Base-by-base conservation (phyloP, 225 moss, liverwort and hornwort species). In the Physcomitrium patens region DNA sequence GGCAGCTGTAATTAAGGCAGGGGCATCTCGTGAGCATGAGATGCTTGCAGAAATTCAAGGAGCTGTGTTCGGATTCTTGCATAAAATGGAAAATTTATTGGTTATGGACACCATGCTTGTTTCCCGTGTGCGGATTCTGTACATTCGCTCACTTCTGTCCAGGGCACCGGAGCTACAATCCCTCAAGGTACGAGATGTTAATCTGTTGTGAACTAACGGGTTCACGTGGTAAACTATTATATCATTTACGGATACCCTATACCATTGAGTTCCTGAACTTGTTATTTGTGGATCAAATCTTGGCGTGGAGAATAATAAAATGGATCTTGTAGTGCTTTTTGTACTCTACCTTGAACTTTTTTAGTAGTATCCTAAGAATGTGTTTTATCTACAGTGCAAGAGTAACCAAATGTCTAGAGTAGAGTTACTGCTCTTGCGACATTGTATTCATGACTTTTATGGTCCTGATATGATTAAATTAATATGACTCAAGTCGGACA, bases 21-120 rank as follows among this genome's bases (percentile, higher is more conserved):
- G 99, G 66, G 93, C 99, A 69, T 90, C 95, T 51, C 89, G 99
- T 77, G 99, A 99, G 91, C 99, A 99, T 73, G 99, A 99, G 69
- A 99, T 99, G 99, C 86, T 99, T 66, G 99, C 99, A 56, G 99
- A 99, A 77, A 93, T 99, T 80, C 95, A 95, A 71, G 95, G 93
- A 81, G 95, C 99, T 44, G 99, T 95, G 68, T 99, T 99, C 59
- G 65, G 84, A 6, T 99, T 99, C 71, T 89, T 99, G 66, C 89
- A 91, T 67, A 95, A 71, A 70, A 92, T 99, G 88, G 99, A 99
- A 69, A 79, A 85, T 64, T 79, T 91, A 74, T 76, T 79, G 10
- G 91, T 89, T 3, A 93, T 99, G 93, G 99, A 99, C 48, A 95
- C 95, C 12, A 99, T 99, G 99, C 91, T 99, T 71, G 99, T 99